Percentiles rank a stretch among this genome's conserved stretches.
phyloP scores from a whole-genome alignment of 441 rosid genomes.

The Sinapis alba region DNA sequence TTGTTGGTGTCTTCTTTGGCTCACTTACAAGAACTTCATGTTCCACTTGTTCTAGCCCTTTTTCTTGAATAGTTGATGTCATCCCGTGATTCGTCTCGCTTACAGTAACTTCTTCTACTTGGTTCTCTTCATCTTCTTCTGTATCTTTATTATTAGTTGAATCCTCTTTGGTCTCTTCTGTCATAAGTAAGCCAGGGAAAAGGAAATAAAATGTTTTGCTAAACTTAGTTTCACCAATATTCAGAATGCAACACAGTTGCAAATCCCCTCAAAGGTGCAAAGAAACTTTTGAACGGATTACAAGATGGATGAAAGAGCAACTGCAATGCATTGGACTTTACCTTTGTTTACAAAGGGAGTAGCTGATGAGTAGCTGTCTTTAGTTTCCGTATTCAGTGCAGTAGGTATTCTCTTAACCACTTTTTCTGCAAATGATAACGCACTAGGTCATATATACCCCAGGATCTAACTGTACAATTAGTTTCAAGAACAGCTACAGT shows the following conservation, averaged over 20 bases:
- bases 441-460: constrained; percentile 18
- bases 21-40: not conserved
- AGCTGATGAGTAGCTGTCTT: constrained; percentile 26
- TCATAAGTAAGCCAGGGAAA: constrained; percentile 11
- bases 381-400: constrained; percentile 22
- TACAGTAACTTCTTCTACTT: constrained; percentile 19
- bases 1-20: constrained; percentile 10
- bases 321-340: constrained; percentile 16
- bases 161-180: constrained; percentile 29
- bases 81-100: not conserved
- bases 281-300: not conserved
- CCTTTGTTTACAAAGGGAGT: constrained; percentile 39
- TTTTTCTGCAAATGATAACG: constrained; percentile 35
- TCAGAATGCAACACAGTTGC: constrained; percentile 2
- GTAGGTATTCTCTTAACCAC: constrained; percentile 25
- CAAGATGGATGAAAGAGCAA: not conserved
- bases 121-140: constrained; percentile 26
- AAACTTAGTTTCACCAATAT: not conserved
- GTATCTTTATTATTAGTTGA: not conserved
- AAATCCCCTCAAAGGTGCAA: constrained; percentile 2
- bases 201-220: not conserved
- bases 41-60: no score
- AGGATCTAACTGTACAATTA: not conserved
- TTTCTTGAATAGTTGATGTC: no score
- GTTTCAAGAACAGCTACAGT: constrained; percentile 13